Evolutionary conservation across 371 early-diverging fungal genomes (phyloP), one percentile per base, ranked within the genome.

Genomic region (Mucor plumbeus): DNA sequence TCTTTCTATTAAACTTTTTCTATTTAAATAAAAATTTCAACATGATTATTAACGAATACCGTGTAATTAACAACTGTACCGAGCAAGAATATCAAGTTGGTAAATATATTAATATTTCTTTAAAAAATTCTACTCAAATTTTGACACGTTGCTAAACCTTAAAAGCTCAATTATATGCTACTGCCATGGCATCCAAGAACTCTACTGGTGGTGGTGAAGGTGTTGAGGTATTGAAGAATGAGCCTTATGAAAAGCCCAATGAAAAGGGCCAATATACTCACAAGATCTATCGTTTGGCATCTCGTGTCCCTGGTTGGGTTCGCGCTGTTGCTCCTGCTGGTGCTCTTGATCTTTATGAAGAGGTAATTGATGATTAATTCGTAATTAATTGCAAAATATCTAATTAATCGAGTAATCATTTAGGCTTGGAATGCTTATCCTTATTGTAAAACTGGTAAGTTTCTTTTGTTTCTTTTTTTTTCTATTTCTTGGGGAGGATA

Each of bases 371-470:
- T 21, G 50, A 58, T 17, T 1, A 8, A 26, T 26, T 26, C 26
- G 26, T 26, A 26, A 3, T 4, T 38, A 0, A 17, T 3, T 17
- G 6, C 38, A 9, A 39, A 19, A 34, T 50, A 50, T 50, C 26
- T 50, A 13, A 19, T 8, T 4, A 10, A 3, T 26, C 19, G 1
- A 19, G 9, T 11, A 7, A 21, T 21, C 50, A 11, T 38, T 38
- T 72, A 80, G 78, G 93, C 93, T 41, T 93, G 93, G 93, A 93
- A 93, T 71, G 93, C 90, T 26, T 93, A 91, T 71, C 93, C 93
- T 11, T 88, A 90, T 66, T 91, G 91, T 81, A 88, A 85, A 78
- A 91, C 91, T 73, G 87, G 90, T 91, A 86, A 77, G 50, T 56
- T 33, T 35, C 13, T 11, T 5, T 35, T 26, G 3, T 5, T 8